Evolutionary conservation across 106 monocot species (phyloP).

Genomic region (Cymbidium sinense): DNA sequence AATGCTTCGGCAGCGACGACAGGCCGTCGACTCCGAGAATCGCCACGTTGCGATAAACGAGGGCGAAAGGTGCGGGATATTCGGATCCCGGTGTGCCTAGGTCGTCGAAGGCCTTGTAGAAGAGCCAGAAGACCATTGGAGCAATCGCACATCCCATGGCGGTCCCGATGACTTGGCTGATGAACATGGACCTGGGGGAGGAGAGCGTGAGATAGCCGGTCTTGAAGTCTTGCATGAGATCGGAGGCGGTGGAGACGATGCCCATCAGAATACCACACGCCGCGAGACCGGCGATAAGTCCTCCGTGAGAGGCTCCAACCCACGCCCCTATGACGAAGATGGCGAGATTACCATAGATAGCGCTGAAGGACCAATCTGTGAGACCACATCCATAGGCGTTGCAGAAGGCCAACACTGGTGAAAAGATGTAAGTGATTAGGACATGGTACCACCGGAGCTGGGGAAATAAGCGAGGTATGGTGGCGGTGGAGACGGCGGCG

Average conservation of each 20-base stretch:
- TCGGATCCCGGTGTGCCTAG: constrained; percentile 11
- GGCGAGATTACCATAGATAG: constrained; percentile 54
- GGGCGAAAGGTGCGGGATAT: constrained; percentile 38
- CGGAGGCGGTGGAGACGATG: constrained; percentile 29
- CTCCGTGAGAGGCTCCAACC: constrained; percentile 28
- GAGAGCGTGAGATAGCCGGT: constrained; percentile 48
- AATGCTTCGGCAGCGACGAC: constrained; percentile 14
- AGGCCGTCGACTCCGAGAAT: constrained; percentile 31
- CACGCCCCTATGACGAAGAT: constrained; percentile 48
- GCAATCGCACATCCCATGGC: constrained; percentile 55
- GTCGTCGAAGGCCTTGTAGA: constrained; percentile 33
- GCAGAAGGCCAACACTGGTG: constrained; percentile 44
- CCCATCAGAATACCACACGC: constrained; percentile 51
- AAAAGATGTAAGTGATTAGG: constrained; percentile 29
- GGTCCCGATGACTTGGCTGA: constrained; percentile 54
- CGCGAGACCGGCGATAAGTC: constrained; percentile 37
- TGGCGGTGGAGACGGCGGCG: constrained; percentile 23
- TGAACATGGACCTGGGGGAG: constrained; percentile 54
- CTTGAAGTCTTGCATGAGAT: constrained; percentile 64
- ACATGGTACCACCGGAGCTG: constrained; percentile 46
- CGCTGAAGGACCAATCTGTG: constrained; percentile 46
- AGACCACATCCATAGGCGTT: constrained; percentile 41
- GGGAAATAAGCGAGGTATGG: constrained; percentile 26
- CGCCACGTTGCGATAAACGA: constrained; percentile 39
- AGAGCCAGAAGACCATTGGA: constrained; percentile 39